A percentile compares a stretch with the other conserved stretches of the same genome.
These are phyloP conservation scores for Recurvomyces mirabilis DNA, from an alignment of 495 filamentous ascomycete species.

Conservation along the genomic window DNA sequence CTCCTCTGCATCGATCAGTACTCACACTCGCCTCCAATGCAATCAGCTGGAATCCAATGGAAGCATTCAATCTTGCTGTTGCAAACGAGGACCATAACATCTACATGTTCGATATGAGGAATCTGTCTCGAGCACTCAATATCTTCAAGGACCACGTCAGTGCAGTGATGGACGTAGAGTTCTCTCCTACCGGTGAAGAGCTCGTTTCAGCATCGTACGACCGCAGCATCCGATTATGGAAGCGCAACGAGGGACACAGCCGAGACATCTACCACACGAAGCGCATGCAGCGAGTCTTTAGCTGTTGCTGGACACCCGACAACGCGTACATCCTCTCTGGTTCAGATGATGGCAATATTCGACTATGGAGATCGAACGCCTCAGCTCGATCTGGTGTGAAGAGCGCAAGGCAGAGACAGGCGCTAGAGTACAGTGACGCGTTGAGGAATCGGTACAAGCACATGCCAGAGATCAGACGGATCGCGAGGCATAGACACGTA, in stretches of 20 bases:
- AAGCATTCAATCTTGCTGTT: constrained; percentile 81
- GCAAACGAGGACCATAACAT: constrained; percentile 71
- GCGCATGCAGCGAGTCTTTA: constrained; percentile 95
- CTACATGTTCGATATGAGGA: constrained; percentile 81
- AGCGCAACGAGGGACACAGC: constrained; percentile 66
- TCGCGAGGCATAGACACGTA: constrained; percentile 79
- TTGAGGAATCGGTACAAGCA: constrained; percentile 76
- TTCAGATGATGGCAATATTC: constrained; percentile 85
- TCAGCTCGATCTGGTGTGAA: constrained; percentile 76
- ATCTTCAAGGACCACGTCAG: constrained; percentile 93
- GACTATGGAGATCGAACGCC: constrained; percentile 85
- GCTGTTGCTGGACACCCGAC: constrained; percentile 71
- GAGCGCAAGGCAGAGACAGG: constrained; percentile 66
- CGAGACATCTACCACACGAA: constrained; percentile 95
- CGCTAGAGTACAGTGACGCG: constrained; percentile 84
- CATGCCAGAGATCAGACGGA: constrained; percentile 91
- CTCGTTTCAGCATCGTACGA: constrained; percentile 88
- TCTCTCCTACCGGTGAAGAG: constrained; percentile 87
- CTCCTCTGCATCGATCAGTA: constrained; percentile 65
- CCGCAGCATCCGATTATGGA: constrained; percentile 67
- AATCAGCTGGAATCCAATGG: constrained; percentile 91
- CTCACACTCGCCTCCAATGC: constrained; percentile 75
- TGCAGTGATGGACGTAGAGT: constrained; percentile 94
- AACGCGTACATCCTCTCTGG: constrained; percentile 77
- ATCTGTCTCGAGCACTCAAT: constrained; percentile 71